These are phyloP conservation scores for Coemansia asiatica DNA, from an alignment of 192 early-diverging fungal species.

Conservation along the genomic window DNA sequence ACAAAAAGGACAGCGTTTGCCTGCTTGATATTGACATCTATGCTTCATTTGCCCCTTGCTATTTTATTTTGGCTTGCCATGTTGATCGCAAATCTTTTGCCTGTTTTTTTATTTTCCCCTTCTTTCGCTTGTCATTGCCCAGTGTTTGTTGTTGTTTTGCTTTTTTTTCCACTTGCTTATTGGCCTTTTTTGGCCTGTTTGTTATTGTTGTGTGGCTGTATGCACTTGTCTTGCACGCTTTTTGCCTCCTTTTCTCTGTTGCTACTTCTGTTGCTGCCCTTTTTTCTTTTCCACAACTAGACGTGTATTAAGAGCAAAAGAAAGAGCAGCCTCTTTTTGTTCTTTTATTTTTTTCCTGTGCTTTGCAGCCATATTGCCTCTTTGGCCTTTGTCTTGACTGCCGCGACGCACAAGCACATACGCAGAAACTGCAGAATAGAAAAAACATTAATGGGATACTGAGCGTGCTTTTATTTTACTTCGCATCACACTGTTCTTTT, in stretches of 20 bases:
- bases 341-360: neutral
- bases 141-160: slow-evolving; percentile 4
- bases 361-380: slow-evolving; percentile 4
- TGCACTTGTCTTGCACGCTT: neutral
- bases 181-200: slow-evolving; percentile 5
- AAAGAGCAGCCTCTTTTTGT: neutral
- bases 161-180: slow-evolving; percentile 5
- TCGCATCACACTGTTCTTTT: neutral
- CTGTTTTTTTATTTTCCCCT: neutral
- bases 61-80: neutral
- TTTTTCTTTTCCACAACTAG: neutral
- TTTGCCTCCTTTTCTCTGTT: neutral
- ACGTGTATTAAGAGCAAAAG: neutral
- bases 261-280: neutral
- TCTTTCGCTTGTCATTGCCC: neutral
- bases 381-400: neutral
- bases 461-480: neutral
- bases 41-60: neutral
- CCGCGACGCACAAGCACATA: slow-evolving; percentile 1
- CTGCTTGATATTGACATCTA: neutral
- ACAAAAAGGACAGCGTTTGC: neutral
- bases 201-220: slow-evolving; percentile 7
- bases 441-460: neutral
- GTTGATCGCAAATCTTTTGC: slow-evolving; percentile 12
- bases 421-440: neutral